Percentiles rank a stretch among this genome's conserved stretches.
These are phyloP conservation scores for Russula virescens DNA, from an alignment of 768 basidiomycete species.

Conservation along the genomic window DNA sequence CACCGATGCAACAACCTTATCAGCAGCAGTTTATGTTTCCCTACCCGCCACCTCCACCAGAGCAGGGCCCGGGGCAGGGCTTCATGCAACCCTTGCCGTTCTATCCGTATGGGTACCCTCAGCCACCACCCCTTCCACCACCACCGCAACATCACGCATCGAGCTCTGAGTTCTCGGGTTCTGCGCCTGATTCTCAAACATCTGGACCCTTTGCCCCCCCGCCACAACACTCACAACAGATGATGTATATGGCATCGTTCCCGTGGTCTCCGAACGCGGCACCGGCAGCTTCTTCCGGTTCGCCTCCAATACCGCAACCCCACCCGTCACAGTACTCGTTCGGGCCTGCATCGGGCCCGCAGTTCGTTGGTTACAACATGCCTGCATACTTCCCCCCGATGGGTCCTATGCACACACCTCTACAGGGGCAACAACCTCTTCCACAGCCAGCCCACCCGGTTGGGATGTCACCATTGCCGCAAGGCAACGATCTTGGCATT, in stretches of 20 bases:
- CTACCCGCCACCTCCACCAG: slow-evolving; percentile 27
- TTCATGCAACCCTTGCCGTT: slow-evolving; percentile 24
- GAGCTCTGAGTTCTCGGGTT: slow-evolving; percentile 28
- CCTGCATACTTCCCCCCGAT: slow-evolving; percentile 8
- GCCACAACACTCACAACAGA: slow-evolving; percentile 35
- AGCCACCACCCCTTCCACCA: slow-evolving; percentile 4
- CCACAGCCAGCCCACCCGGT: slow-evolving; percentile 31
- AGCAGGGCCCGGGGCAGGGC: slow-evolving; percentile 24
- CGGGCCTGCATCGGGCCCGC: slow-evolving; percentile 32
- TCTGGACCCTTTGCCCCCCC: slow-evolving; percentile 5
- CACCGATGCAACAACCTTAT: slow-evolving; percentile 32
- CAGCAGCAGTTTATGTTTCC: slow-evolving; percentile 29
- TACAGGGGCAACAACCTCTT: slow-evolving; percentile 24
- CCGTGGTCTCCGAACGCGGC: slow-evolving; percentile 14
- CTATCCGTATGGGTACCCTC: slow-evolving; percentile 20
- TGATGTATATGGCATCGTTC: slow-evolving; percentile 30
- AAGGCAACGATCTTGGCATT: slow-evolving; percentile 27
- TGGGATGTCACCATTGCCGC: slow-evolving; percentile 15
- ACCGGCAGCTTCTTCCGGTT: slow-evolving; percentile 31
- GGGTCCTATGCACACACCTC: slow-evolving; percentile 15
- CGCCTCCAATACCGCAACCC: slow-evolving; percentile 29
- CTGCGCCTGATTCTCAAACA: slow-evolving; percentile 17
- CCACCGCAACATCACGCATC: slow-evolving; percentile 20
- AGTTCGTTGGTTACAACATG: slow-evolving; percentile 22
- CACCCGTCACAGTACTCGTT: slow-evolving; percentile 33